These are phyloP conservation scores for Trichocomaceae sp. DNA, from an alignment of 2,329 filamentous ascomycete species.

Conservation along the genomic window DNA sequence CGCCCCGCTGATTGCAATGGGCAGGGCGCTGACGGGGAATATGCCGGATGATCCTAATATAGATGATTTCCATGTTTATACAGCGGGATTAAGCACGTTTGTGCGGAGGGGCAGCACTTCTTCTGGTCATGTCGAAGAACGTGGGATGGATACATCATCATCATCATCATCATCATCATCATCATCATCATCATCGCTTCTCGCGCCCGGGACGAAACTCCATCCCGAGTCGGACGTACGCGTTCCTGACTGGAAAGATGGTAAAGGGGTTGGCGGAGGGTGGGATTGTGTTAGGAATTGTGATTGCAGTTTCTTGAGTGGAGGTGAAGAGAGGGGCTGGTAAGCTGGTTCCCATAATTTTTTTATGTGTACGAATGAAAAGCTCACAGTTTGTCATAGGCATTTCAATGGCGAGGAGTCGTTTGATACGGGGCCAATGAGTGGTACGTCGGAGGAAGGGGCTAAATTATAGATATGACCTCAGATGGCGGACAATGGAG, in stretches of 20 bases:
- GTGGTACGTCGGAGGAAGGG: slow-evolving; percentile 7
- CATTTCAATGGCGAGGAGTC: slow-evolving; percentile 44
- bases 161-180: slow-evolving; percentile 11
- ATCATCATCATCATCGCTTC: slow-evolving; percentile 10
- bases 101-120: slow-evolving; percentile 32
- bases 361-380: neutral
- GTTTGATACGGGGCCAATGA: slow-evolving; percentile 35
- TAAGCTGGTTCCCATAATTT: slow-evolving; percentile 35
- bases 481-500: neutral
- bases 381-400: slow-evolving; percentile 20
- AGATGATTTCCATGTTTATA: slow-evolving; percentile 81
- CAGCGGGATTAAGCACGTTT: slow-evolving; percentile 71
- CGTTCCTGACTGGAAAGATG: slow-evolving; percentile 49
- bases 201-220: slow-evolving; percentile 27
- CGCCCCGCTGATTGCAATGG: slow-evolving; percentile 79
- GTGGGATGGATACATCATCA: slow-evolving; percentile 20
- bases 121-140: slow-evolving; percentile 16
- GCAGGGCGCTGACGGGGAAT: slow-evolving; percentile 69
- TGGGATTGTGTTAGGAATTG: slow-evolving; percentile 79
- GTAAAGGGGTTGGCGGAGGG: slow-evolving; percentile 61
- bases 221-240: slow-evolving; percentile 15
- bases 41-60: slow-evolving; percentile 65
- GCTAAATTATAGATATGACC: neutral
- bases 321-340: slow-evolving; percentile 85
- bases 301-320: slow-evolving; percentile 73